Conservation (phyloP, 2,329 filamentous ascomycete species). For the Leptographium galeiforme region DNA sequence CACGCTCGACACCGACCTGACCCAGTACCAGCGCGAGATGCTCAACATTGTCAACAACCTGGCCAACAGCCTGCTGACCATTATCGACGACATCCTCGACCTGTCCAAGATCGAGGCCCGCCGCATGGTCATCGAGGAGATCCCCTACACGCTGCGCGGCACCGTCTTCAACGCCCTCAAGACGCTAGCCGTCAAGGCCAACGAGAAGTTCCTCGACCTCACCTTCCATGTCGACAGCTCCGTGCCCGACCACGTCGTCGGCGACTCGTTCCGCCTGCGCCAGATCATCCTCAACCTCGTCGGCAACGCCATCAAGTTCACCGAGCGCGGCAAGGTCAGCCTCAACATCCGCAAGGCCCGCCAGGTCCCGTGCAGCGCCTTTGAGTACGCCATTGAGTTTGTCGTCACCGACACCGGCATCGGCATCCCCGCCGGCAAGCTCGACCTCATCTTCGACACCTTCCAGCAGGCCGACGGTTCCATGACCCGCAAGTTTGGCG, state of each 20-base stretch:
- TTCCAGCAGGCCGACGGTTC: slow-evolving; percentile 98
- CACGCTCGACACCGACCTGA: slow-evolving; percentile 87
- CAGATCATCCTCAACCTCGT: slow-evolving; percentile 97
- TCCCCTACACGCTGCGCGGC: slow-evolving; percentile 85
- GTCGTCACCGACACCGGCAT: slow-evolving; percentile 94
- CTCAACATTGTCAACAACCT: slow-evolving; percentile 95
- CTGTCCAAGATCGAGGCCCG: slow-evolving; percentile 81
- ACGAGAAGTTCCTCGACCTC: slow-evolving; percentile 85
- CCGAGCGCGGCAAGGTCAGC: slow-evolving; percentile 90
- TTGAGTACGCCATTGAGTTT: slow-evolving; percentile 87
- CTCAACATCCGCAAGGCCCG: slow-evolving; percentile 69
- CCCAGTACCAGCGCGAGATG: slow-evolving; percentile 94
- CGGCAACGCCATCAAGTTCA: slow-evolving; percentile 98
- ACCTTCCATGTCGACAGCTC: slow-evolving; percentile 89
- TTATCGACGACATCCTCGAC: slow-evolving; percentile 77
- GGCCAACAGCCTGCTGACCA: slow-evolving; percentile 88
- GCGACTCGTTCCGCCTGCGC: slow-evolving; percentile 88
- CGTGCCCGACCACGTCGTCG: slow-evolving; percentile 88
- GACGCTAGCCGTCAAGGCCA: slow-evolving; percentile 91
- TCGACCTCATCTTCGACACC: slow-evolving; percentile 95
- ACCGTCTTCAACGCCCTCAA: slow-evolving; percentile 97
- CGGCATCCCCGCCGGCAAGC: slow-evolving; percentile 87
- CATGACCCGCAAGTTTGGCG: slow-evolving; percentile 90
- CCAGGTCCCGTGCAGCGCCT: slow-evolving; percentile 32
- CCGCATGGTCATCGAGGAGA: slow-evolving; percentile 96